Evolutionary conservation across 371 early-diverging fungal genomes (phyloP).

Genomic region (Ecytonucleospora hepatopenaei): DNA sequence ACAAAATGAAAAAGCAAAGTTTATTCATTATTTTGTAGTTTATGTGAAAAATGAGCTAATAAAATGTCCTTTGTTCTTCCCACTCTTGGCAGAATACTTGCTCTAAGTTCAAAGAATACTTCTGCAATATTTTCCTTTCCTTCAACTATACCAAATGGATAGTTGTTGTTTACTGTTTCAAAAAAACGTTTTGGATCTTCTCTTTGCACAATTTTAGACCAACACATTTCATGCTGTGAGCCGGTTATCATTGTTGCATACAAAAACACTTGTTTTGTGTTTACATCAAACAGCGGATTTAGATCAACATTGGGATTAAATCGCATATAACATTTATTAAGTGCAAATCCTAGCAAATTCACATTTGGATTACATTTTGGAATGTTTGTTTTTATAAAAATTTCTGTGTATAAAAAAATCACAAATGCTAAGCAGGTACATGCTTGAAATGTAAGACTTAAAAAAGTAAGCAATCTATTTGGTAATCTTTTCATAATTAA

Average conservation of each 20-base stretch:
- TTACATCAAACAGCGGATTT: conserved; percentile 29
- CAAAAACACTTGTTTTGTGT: conserved; percentile 45
- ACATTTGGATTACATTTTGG: conserved; percentile 12
- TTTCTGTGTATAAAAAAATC: background rate
- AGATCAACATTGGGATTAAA: conserved; percentile 44
- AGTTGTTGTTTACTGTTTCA: conserved; percentile 14
- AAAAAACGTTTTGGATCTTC: conserved; percentile 19
- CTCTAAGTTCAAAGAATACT: conserved; percentile 35
- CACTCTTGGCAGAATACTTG: conserved; percentile 31
- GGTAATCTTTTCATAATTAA: background rate
- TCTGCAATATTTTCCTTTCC: background rate
- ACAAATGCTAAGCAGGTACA: background rate
- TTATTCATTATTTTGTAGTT: background rate
- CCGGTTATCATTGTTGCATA: conserved; percentile 19
- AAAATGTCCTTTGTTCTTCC: conserved; percentile 23
- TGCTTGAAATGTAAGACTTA: background rate
- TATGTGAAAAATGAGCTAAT: conserved; percentile 12
- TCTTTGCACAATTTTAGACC: conserved; percentile 37
- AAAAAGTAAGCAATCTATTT: background rate
- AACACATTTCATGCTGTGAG: conserved; percentile 28
- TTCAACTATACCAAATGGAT: conserved; percentile 4
- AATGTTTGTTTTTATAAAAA: background rate
- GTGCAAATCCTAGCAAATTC: background rate
- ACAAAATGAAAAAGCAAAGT: background rate
- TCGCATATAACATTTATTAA: background rate